These are phyloP conservation scores for Fabrea salina DNA, from an alignment of 169 alveolate species.

Conservation along the genomic window DNA sequence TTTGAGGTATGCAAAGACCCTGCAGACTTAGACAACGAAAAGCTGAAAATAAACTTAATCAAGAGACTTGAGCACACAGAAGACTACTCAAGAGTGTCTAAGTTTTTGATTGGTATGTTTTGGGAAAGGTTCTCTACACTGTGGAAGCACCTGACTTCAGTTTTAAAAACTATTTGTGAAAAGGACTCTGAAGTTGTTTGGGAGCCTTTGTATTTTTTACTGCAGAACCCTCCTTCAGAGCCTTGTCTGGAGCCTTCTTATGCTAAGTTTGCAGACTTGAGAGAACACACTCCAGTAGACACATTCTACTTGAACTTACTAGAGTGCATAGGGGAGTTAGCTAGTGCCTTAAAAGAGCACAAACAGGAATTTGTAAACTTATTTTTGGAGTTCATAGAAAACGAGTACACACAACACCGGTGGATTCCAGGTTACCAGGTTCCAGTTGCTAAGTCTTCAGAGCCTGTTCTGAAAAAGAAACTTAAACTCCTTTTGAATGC, in stretches of 20 bases:
- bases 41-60: neutral
- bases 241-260: neutral
- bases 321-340: neutral
- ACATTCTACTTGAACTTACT: neutral
- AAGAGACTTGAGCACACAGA: constrained; percentile 10
- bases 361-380: neutral
- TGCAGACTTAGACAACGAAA: constrained; percentile 5
- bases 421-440: neutral
- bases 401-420: neutral
- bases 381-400: neutral
- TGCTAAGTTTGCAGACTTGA: neutral
- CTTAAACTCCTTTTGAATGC: neutral
- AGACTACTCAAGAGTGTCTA: neutral
- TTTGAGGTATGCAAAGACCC: neutral
- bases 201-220: neutral
- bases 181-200: neutral
- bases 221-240: neutral
- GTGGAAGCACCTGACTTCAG: neutral
- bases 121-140: constrained; percentile 29
- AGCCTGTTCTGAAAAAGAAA: neutral
- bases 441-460: neutral
- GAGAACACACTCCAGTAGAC: neutral
- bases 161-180: neutral
- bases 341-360: neutral
- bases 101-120: constrained; percentile 12